Evolutionary conservation across 306 rosid species (phyloP).

Genomic region (Castanospermum australe): DNA sequence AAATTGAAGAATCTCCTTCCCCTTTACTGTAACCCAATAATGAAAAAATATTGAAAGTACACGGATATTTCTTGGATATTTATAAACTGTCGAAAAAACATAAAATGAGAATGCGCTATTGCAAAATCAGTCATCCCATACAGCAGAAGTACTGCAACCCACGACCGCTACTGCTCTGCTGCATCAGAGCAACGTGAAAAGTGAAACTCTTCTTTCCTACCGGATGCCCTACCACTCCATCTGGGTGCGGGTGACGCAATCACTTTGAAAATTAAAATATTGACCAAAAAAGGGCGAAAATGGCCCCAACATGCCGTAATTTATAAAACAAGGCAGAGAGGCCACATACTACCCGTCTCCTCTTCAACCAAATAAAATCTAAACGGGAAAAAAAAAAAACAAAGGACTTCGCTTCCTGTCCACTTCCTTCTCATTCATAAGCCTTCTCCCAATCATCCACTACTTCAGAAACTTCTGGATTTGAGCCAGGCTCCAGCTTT

Average conservation of each 20-base stretch:
- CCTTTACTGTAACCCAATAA: too few relatives aligned
- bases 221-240: neutral
- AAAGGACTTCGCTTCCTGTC: neutral
- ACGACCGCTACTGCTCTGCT: neutral
- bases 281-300: neutral
- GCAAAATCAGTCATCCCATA: neutral
- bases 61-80: neutral
- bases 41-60: too few relatives aligned
- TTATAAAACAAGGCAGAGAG: neutral
- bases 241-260: neutral
- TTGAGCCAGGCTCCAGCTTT: slow-evolving; percentile 35
- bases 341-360: neutral
- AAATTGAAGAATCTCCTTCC: too few relatives aligned
- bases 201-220: neutral
- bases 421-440: slow-evolving; percentile 37
- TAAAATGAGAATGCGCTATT: neutral
- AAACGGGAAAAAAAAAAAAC: neutral
- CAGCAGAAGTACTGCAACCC: neutral
- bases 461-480: slow-evolving; percentile 53
- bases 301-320: slow-evolving; percentile 19
- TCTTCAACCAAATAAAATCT: neutral
- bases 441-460: slow-evolving; percentile 95
- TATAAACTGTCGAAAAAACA: neutral
- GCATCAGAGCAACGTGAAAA: neutral
- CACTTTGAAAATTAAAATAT: neutral